phyloP scores from a whole-genome alignment of 306 rosid species.

The Trichosanthes truncata region DNA sequence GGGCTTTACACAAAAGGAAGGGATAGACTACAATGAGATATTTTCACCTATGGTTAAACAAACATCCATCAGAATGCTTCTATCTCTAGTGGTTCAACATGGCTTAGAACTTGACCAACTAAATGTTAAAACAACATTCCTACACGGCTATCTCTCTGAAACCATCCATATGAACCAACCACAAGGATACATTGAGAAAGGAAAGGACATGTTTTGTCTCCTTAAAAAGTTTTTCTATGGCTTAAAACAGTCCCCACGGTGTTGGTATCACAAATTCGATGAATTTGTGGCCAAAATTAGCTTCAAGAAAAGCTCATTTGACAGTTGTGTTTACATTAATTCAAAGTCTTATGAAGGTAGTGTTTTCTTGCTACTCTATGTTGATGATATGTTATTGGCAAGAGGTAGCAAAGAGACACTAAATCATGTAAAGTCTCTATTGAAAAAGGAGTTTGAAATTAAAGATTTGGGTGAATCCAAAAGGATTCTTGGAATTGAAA shows the following conservation, averaged over 20 bases:
- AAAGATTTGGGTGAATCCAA: not conserved
- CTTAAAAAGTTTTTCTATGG: not conserved
- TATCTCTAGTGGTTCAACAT: not conserved
- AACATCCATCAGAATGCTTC: not conserved
- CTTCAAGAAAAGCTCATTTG: not conserved
- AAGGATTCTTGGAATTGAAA: not conserved
- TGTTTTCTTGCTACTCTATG: not conserved
- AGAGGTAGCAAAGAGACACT: not conserved
- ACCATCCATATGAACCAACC: not conserved
- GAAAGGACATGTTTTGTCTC: not conserved
- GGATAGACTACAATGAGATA: not conserved
- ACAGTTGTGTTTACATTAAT: not conserved
- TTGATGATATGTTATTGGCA: not conserved
- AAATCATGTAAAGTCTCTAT: accelerated
- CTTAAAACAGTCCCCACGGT: not conserved
- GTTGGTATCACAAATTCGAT: not conserved
- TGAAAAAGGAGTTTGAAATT: not conserved
- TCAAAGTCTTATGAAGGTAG: accelerated
- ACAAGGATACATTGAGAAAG: not conserved
- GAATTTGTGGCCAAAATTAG: not conserved
- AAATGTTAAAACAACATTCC: not conserved
- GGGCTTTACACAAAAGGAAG: not conserved
- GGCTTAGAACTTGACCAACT: not conserved
- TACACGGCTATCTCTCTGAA: not conserved
- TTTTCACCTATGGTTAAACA: not conserved